These are phyloP conservation scores for Amanita brunnescens DNA, from an alignment of 768 basidiomycete genomes.

Conservation along the genomic window DNA sequence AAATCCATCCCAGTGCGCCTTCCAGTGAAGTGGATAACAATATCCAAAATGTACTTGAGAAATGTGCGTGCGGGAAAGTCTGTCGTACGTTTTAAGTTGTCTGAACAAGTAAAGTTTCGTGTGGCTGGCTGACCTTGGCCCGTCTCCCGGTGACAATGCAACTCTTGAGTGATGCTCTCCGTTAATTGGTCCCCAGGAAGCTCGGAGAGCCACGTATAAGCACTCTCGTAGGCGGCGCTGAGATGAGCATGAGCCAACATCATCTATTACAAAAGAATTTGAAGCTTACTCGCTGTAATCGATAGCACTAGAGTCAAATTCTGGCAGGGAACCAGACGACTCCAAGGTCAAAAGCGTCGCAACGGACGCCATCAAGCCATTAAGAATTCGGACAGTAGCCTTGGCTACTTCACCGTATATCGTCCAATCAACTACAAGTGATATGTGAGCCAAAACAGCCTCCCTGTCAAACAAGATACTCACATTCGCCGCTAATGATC, in stretches of 20 bases:
- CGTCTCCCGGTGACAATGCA: conserved; percentile 37
- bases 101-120: conserved; percentile 13
- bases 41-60: conserved; percentile 8
- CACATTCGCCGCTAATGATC: conserved; percentile 36
- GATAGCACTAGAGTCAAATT: conserved; percentile 23
- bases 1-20: conserved; percentile 7
- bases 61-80: conserved; percentile 11
- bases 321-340: conserved; percentile 20
- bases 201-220: conserved; percentile 31
- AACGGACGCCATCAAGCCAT: conserved; percentile 23
- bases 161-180: conserved; percentile 26
- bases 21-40: conserved; percentile 12
- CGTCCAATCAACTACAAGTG: conserved; percentile 44
- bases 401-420: conserved; percentile 40
- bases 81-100: conserved; percentile 27
- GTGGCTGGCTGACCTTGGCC: conserved; percentile 28
- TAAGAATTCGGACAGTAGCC: conserved; percentile 31
- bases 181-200: conserved; percentile 21
- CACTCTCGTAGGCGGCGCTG: conserved; percentile 34
- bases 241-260: neutral
- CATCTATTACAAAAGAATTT: neutral
- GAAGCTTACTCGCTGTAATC: conserved; percentile 32
- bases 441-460: neutral
- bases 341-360: conserved; percentile 21
- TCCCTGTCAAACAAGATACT: conserved; percentile 13